Conservation (phyloP, 2,329 filamentous ascomycete genomes). For the Phoma sp. region DNA sequence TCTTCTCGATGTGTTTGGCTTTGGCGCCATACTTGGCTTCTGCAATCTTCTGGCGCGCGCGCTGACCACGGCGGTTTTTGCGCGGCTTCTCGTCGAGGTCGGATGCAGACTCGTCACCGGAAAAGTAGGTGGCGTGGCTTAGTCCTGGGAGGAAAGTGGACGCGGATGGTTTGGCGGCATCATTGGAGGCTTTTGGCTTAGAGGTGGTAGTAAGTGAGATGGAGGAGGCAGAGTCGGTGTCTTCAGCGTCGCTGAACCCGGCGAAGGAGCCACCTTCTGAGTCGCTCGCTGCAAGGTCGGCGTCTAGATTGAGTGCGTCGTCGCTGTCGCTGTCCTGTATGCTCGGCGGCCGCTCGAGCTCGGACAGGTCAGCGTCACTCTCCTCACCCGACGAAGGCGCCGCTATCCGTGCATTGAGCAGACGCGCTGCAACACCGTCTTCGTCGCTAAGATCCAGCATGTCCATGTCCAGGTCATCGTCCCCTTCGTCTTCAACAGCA, state of each 20-base stretch:
- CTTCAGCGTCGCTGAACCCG: constrained; percentile 12
- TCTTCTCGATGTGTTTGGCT: constrained; percentile 69
- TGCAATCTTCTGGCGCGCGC: constrained; percentile 77
- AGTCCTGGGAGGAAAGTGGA: constrained; percentile 76
- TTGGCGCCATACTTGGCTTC: constrained; percentile 78
- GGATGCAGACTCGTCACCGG: constrained; percentile 75
- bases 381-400: constrained; percentile 45
- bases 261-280: constrained; percentile 10
- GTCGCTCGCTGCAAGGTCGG: constrained; percentile 27
- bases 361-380: constrained; percentile 36
- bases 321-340: constrained; percentile 37
- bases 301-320: constrained; percentile 21
- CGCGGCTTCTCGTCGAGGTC: constrained; percentile 59
- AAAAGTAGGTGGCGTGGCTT: constrained; percentile 78
- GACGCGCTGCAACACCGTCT: constrained; percentile 39
- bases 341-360: constrained; percentile 39
- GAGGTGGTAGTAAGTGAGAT: constrained; percentile 16
- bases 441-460: constrained; percentile 37
- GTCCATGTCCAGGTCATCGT: constrained; percentile 21
- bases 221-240: constrained; percentile 22
- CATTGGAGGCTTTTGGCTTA: constrained; percentile 21
- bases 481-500: constrained; percentile 3
- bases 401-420: constrained; percentile 49
- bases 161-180: constrained; percentile 28
- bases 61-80: constrained; percentile 79